A percentile compares a stretch with the other conserved stretches of the same genome.
phyloP scores from a whole-genome alignment of 306 rosid species.

The Quercus bicolor region DNA sequence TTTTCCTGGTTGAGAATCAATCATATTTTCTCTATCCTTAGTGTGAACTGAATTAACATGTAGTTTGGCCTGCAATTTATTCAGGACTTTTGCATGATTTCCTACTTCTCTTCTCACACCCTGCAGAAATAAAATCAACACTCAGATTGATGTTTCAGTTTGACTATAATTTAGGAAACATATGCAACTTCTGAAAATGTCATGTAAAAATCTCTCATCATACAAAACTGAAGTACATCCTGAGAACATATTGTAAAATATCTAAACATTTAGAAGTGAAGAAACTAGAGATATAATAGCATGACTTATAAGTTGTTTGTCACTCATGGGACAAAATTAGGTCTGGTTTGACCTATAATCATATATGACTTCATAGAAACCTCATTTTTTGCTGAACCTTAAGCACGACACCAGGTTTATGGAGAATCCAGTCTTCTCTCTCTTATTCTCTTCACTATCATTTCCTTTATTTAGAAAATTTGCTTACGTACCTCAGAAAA shows the following conservation, averaged over 20 bases:
- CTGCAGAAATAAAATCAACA: constrained; percentile 39
- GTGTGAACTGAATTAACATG: constrained; percentile 22
- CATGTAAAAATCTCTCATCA: not conserved
- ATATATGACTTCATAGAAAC: not conserved
- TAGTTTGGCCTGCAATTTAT: constrained; percentile 39
- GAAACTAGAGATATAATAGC: not conserved
- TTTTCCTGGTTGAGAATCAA: constrained; percentile 42
- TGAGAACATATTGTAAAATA: not conserved
- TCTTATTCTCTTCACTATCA: not conserved
- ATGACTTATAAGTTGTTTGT: not conserved
- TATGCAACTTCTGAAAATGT: not conserved
- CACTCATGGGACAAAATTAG: not conserved
- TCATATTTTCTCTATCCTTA: constrained; percentile 35
- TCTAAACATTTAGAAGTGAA: not conserved
- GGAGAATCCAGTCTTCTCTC: not conserved
- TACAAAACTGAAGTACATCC: not conserved
- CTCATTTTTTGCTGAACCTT: not conserved
- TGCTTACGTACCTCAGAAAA: not conserved
- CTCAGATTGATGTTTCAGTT: not conserved
- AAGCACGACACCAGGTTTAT: not conserved
- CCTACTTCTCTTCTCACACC: constrained; percentile 99
- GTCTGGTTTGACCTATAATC: not conserved
- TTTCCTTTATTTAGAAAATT: not conserved
- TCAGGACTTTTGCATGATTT: constrained; percentile 63
- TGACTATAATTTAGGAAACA: not conserved